Percentiles rank a stretch among this genome's conserved stretches.
These are phyloP conservation scores for Monosporascus sp. DNA, from an alignment of 2,329 filamentous ascomycete genomes.

Conservation along the genomic window DNA sequence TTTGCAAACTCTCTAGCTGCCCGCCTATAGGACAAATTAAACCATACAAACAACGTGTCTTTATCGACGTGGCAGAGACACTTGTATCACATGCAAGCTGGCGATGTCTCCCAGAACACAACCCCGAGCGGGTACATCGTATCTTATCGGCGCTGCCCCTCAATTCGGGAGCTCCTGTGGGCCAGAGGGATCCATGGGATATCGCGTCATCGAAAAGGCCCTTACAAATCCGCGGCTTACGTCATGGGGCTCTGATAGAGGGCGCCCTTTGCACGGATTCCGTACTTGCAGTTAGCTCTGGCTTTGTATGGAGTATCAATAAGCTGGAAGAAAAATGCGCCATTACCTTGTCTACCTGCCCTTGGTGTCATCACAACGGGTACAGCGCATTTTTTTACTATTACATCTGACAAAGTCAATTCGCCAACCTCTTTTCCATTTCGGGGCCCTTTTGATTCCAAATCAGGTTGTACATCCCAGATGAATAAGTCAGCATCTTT, in stretches of 20 bases:
- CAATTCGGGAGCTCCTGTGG: too few species aligned
- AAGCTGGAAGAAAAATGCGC: neutral
- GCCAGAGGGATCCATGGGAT: neutral
- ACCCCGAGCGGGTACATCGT: too few species aligned
- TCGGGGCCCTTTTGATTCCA: too few species aligned
- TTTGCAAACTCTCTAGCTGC: too few species aligned
- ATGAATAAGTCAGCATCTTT: neutral
- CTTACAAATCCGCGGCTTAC: neutral
- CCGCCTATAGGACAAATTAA: too few species aligned
- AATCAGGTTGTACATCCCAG: neutral
- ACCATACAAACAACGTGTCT: too few species aligned
- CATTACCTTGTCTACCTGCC: neutral
- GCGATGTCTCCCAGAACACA: too few species aligned
- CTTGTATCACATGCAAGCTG: too few species aligned
- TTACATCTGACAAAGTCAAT: neutral
- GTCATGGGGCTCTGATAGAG: neutral
- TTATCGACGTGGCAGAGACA: too few species aligned
- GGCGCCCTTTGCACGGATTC: neutral
- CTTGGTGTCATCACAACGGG: neutral
- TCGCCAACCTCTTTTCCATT: neutral
- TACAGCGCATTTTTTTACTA: neutral
- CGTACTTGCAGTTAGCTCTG: neutral
- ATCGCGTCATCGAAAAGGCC: neutral
- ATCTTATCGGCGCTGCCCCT: too few species aligned
- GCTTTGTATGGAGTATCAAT: neutral